Conservation (phyloP, 2,329 filamentous ascomycete genomes). For the Diaporthe aspalathi region DNA sequence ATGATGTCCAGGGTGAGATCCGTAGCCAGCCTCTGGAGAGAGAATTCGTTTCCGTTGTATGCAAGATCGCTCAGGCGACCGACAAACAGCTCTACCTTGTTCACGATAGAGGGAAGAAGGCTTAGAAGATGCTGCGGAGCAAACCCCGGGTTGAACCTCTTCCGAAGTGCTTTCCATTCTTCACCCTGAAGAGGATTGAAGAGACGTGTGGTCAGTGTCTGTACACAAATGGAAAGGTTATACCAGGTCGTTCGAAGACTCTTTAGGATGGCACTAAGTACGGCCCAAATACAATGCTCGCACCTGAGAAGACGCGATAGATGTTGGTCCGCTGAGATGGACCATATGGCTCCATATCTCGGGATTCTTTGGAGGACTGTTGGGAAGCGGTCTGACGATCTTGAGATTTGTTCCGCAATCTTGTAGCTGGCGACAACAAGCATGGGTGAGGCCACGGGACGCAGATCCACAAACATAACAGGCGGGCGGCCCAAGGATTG, state of each 20-base stretch:
- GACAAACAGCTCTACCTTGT: conserved; percentile 48
- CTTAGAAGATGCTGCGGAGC: conserved; percentile 52
- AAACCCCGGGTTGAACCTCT: conserved; percentile 52
- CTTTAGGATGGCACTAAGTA: neutral
- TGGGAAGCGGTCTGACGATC: conserved; percentile 14
- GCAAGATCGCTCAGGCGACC: conserved; percentile 46
- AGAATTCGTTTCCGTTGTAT: conserved; percentile 44
- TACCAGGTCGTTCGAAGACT: too few species aligned
- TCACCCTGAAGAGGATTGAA: conserved; percentile 42
- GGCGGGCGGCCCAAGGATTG: conserved; percentile 36
- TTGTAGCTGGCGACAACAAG: conserved; percentile 32
- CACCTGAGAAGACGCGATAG: conserved; percentile 13
- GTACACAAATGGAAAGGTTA: neutral
- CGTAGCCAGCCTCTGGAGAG: conserved; percentile 44
- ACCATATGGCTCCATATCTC: conserved; percentile 16
- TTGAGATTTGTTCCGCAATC: conserved; percentile 38
- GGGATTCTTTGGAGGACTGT: conserved; percentile 16
- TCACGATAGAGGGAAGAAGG: conserved; percentile 50
- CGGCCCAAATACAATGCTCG: neutral
- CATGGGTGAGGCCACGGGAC: conserved; percentile 32
- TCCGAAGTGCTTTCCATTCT: conserved; percentile 49
- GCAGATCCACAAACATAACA: conserved; percentile 38
- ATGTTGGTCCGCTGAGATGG: conserved; percentile 19
- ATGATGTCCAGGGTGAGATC: conserved; percentile 55
- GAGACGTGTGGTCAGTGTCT: neutral